phyloP scores from a whole-genome alignment of 2,329 filamentous ascomycete genomes.

The Hypoxylon sp. region DNA sequence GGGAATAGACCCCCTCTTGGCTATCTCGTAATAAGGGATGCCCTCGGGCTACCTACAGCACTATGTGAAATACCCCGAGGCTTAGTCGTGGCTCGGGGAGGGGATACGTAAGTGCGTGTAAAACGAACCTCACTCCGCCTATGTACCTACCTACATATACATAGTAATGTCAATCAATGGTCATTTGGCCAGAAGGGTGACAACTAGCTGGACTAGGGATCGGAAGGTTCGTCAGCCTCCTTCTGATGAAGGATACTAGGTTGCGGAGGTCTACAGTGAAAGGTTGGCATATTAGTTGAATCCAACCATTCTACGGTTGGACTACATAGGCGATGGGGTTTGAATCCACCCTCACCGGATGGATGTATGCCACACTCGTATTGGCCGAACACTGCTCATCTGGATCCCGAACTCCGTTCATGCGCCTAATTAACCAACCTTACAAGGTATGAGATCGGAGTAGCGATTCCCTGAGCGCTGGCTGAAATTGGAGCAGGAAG shows the following conservation, averaged over 20 bases:
- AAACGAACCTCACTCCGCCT: conserved; percentile 16
- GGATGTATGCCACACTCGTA: conserved; percentile 24
- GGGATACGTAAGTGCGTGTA: conserved; percentile 7
- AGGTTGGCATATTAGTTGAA: conserved; percentile 9
- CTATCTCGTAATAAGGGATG: conserved; percentile 2
- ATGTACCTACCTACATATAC: too few relatives aligned
- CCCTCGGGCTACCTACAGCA: too few relatives aligned
- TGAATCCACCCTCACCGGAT: conserved; percentile 27
- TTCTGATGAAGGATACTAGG: conserved; percentile 6
- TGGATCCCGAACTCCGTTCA: conserved; percentile 19
- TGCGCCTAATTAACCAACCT: conserved; percentile 32
- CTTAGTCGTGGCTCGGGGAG: conserved; percentile 28
- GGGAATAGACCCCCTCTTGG: conserved; percentile 12
- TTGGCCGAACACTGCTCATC: conserved; percentile 10
- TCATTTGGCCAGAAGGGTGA: conserved; percentile 13
- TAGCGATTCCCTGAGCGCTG: conserved; percentile 19
- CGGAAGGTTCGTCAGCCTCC: conserved; percentile 27
- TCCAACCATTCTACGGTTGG: conserved; percentile 14
- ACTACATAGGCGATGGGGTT: conserved; percentile 14
- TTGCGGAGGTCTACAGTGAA: conserved; percentile 6
- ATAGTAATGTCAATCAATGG: conserved; percentile 8
- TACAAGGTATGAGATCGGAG: conserved; percentile 17
- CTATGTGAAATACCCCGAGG: conserved; percentile 20
- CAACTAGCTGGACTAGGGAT: conserved; percentile 7
- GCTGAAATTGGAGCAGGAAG: conserved; percentile 28